Percentiles rank a stretch among this genome's conserved stretches.
These are phyloP conservation scores for Coemansia sp. DNA, from an alignment of 192 early-diverging fungal species.

Conservation along the genomic window DNA sequence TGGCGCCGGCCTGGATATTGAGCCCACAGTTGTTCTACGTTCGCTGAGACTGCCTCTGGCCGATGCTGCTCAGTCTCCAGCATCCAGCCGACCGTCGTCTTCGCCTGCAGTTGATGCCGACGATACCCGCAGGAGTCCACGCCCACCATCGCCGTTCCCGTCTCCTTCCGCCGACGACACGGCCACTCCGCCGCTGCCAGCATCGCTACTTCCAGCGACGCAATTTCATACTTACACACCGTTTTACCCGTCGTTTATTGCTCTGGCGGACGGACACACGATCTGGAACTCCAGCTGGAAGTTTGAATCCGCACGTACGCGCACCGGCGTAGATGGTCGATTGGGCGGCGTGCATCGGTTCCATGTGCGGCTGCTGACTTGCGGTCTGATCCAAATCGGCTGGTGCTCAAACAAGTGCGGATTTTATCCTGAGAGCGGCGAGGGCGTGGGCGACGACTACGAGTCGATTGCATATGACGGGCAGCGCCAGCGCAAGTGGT, in stretches of 20 bases:
- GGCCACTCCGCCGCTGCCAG: neutral
- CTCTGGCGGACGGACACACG: conserved; percentile 33
- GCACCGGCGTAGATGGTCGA: conserved; percentile 32
- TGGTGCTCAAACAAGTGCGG: conserved; percentile 47
- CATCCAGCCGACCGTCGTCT: neutral
- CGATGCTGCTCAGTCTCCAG: neutral
- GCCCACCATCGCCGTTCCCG: conserved; percentile 30
- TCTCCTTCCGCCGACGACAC: conserved; percentile 12
- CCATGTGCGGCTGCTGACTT: conserved; percentile 37
- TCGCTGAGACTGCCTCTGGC: neutral
- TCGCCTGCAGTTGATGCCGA: neutral
- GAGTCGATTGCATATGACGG: conserved; percentile 50
- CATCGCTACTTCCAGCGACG: neutral
- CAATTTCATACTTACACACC: conserved; percentile 28
- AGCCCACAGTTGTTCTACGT: conserved; percentile 1
- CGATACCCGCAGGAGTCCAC: neutral
- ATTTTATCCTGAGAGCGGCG: conserved; percentile 47
- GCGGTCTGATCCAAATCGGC: conserved; percentile 42
- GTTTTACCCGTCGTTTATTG: conserved; percentile 27
- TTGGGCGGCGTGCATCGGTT: conserved; percentile 46
- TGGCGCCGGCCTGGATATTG: conserved; percentile 7
- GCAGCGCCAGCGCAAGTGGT: conserved; percentile 39
- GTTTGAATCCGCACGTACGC: conserved; percentile 40
- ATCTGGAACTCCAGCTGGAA: conserved; percentile 49
- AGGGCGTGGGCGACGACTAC: conserved; percentile 51